Base-by-base conservation (phyloP, 768 basidiomycete genomes). In the Coprinellus aureogranulatus region DNA sequence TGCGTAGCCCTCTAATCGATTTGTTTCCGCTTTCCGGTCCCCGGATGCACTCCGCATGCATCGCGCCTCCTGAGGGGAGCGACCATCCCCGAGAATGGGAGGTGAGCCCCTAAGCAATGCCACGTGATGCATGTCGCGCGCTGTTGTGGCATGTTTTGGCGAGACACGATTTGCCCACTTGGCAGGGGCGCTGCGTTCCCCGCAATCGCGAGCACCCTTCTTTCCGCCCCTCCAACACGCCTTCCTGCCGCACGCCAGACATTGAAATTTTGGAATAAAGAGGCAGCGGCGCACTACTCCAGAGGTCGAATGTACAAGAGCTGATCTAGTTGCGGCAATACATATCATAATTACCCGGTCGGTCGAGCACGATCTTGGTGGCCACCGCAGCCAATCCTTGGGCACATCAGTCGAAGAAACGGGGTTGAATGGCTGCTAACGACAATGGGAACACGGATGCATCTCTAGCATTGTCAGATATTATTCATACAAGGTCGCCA, bases 401-500 rank as follows among this genome's bases (percentile, higher is more conserved):
- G n/a, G n/a, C n/a, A n/a, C 20, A 5, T 16, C 20, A n/a, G 9
- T 44, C 20, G 9, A 5, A n/a, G 20, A 5, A 22, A 22, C 20
- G 9, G 41, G 41, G 20, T 18, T 8, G 41, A 44, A 44, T 44
- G 41, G 6, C 41, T 10, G 41, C 10, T 16, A 52, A 34, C 50
- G 50, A 52, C 20, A 18, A 34, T 52, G 50, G 50, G 31, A 52
- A 22, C 20, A 11, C 39, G 18, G 34, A 14, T 27, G 30, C 50
- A 8, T 20, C 50, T 18, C 18, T 52, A 26, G 73, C 77, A 6
- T 72, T 87, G 46, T 81, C 80, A 34, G 85, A 86, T 60, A 80
- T 84, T 41, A 76, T 85, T 55, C 80, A 82, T 58, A 64, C 75
- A 30, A 76, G 81, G 68, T 81, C 84, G 11, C 79, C 83, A 3